Percentiles rank a stretch among this genome's conserved stretches.
Evolutionary conservation across 495 filamentous ascomycete genomes (phyloP).

Genomic region (Penicillium fimorum): DNA sequence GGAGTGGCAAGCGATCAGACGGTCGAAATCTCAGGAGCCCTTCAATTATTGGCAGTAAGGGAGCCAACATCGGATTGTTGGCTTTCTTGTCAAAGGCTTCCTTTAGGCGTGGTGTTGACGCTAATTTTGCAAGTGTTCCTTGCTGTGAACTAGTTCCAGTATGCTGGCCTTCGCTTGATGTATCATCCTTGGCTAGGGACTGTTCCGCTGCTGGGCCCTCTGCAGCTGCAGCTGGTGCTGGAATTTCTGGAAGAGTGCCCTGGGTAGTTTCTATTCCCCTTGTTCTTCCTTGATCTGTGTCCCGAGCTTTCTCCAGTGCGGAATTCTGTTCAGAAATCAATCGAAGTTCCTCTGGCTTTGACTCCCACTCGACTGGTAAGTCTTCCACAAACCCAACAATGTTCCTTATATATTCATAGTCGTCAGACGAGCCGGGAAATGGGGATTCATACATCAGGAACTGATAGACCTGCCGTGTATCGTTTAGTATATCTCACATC

Average conservation of each 20-base stretch:
- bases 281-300: background rate
- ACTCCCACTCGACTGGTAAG: background rate
- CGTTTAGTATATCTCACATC: background rate
- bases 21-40: background rate
- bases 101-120: background rate
- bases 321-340: background rate
- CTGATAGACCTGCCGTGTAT: background rate
- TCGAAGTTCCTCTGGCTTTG: background rate
- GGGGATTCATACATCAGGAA: background rate
- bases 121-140: background rate
- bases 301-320: background rate
- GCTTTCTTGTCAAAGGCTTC: background rate
- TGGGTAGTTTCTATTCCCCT: background rate
- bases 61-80: background rate
- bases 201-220: background rate
- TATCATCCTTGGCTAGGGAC: background rate
- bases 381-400: background rate
- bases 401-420: background rate
- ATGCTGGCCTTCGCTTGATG: background rate
- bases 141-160: background rate
- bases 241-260: background rate
- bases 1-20: background rate
- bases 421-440: background rate
- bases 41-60: background rate
- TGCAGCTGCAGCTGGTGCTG: background rate